A percentile compares a stretch with the other conserved stretches of the same genome.
Conservation (phyloP, 345 rosid genomes). For the Ailanthus altissimus region DNA sequence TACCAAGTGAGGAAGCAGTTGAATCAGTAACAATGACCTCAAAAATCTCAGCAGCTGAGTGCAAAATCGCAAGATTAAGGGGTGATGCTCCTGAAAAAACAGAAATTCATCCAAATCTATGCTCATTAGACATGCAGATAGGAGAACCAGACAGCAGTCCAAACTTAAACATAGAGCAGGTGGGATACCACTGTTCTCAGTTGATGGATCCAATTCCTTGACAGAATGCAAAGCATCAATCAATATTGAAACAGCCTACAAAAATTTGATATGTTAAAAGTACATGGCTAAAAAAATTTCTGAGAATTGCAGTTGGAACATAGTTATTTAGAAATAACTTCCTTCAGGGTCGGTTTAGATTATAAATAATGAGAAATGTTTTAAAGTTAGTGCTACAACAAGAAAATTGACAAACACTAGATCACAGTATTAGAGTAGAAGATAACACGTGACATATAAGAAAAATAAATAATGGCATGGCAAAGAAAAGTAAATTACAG, state of each 20-base stretch:
- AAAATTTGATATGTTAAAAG: constrained; percentile 7
- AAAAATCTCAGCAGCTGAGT: constrained; percentile 95
- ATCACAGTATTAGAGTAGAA: not conserved
- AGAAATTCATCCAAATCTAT: constrained; percentile 30
- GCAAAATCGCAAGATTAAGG: constrained; percentile 87
- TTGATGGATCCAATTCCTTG: constrained; percentile 70
- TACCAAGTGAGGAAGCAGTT: constrained; percentile 75
- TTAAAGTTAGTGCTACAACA: not conserved
- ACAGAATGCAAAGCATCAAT: constrained; percentile 86
- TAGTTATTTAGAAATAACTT: not conserved
- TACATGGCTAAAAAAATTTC: not conserved
- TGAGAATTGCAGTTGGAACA: not conserved
- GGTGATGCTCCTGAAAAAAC: constrained; percentile 78
- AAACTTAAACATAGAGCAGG: constrained; percentile 22
- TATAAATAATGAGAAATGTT: not conserved
- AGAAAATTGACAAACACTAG: not conserved
- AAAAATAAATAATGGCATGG: not conserved
- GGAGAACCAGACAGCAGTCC: constrained; percentile 14
- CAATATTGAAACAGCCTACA: constrained; percentile 69
- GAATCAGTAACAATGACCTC: constrained; percentile 90
- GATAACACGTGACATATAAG: not conserved
- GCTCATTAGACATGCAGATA: constrained; percentile 21
- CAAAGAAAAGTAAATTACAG: not conserved
- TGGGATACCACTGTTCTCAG: constrained; percentile 59
- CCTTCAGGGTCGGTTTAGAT: not conserved